phyloP scores from a whole-genome alignment of 805 yeast species.

The Yamadazyma olivae region DNA sequence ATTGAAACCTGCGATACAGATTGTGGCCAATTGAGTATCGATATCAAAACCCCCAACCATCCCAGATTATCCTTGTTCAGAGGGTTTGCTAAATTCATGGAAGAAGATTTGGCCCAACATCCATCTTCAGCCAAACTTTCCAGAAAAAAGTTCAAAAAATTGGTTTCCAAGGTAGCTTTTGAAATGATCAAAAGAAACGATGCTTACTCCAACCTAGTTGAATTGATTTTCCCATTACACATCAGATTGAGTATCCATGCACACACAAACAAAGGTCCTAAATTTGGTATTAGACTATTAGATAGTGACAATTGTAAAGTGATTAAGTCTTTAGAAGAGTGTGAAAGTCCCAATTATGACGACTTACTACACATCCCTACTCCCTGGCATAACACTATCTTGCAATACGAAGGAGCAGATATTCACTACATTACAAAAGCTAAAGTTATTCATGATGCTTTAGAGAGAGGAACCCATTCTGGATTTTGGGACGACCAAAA shows the following conservation, averaged over 20 bases:
- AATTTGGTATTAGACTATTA: slow-evolving; percentile 53
- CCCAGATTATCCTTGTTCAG: slow-evolving; percentile 52
- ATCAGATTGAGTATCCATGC: slow-evolving; percentile 61
- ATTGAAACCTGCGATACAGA: slow-evolving; percentile 39
- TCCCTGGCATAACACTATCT: slow-evolving; percentile 62
- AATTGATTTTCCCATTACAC: slow-evolving; percentile 56
- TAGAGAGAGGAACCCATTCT: slow-evolving; percentile 14
- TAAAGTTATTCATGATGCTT: slow-evolving; percentile 15
- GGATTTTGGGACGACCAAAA: slow-evolving; percentile 22
- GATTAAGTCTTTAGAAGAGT: slow-evolving; percentile 43
- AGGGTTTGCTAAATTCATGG: slow-evolving; percentile 60
- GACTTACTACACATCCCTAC: slow-evolving; percentile 62
- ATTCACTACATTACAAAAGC: slow-evolving; percentile 24
- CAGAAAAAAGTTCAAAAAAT: slow-evolving; percentile 47
- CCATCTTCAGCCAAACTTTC: slow-evolving; percentile 37
- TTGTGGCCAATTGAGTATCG: slow-evolving; percentile 28
- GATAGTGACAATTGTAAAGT: slow-evolving; percentile 42
- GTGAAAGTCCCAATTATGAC: slow-evolving; percentile 39
- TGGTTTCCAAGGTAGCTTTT: slow-evolving; percentile 52
- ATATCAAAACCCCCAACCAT: slow-evolving; percentile 38
- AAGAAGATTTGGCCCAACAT: slow-evolving; percentile 50
- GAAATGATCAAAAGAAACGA: slow-evolving; percentile 65
- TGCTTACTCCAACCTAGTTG: slow-evolving; percentile 63
- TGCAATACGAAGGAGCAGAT: slow-evolving; percentile 33
- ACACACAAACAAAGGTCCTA: slow-evolving; percentile 57